Percentiles rank a stretch among this genome's conserved stretches.
Evolutionary conservation across 495 filamentous ascomycete species (phyloP).

Genomic region (Aspergillus wentii): DNA sequence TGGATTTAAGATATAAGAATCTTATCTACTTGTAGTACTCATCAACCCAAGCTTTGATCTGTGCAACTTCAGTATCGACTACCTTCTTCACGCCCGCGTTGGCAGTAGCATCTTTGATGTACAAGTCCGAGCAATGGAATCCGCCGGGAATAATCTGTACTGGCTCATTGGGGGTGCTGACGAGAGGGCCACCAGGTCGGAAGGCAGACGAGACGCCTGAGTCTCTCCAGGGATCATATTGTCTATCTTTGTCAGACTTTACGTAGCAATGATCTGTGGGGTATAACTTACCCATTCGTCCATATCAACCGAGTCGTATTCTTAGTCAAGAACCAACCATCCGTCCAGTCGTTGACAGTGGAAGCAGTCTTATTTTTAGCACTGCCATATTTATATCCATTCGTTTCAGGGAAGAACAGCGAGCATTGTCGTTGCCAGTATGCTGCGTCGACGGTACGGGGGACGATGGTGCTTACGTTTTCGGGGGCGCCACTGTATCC

Average conservation of each 20-base stretch:
- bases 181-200: slow-evolving; percentile 50
- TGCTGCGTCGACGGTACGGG: slow-evolving; percentile 46
- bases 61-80: slow-evolving; percentile 35
- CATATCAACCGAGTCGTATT: slow-evolving; percentile 54
- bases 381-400: slow-evolving; percentile 45
- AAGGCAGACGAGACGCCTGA: slow-evolving; percentile 46
- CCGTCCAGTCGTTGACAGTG: slow-evolving; percentile 55
- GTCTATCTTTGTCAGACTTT: slow-evolving; percentile 25
- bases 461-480: slow-evolving; percentile 41
- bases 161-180: slow-evolving; percentile 34
- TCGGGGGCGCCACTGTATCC: slow-evolving; percentile 46
- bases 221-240: slow-evolving; percentile 57
- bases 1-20: no score
- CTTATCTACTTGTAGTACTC: slow-evolving; percentile 38
- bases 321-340: slow-evolving; percentile 50
- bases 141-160: slow-evolving; percentile 52
- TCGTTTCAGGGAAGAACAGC: slow-evolving; percentile 53
- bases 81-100: slow-evolving; percentile 31
- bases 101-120: slow-evolving; percentile 36
- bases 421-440: slow-evolving; percentile 59
- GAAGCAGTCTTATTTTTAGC: slow-evolving; percentile 44
- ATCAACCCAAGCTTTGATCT: slow-evolving; percentile 46
- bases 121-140: slow-evolving; percentile 47
- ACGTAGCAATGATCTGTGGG: no score
- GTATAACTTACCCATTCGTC: slow-evolving; percentile 48